These are phyloP conservation scores for Parmelia sp. DNA, from an alignment of 495 filamentous ascomycete genomes.

Conservation along the genomic window DNA sequence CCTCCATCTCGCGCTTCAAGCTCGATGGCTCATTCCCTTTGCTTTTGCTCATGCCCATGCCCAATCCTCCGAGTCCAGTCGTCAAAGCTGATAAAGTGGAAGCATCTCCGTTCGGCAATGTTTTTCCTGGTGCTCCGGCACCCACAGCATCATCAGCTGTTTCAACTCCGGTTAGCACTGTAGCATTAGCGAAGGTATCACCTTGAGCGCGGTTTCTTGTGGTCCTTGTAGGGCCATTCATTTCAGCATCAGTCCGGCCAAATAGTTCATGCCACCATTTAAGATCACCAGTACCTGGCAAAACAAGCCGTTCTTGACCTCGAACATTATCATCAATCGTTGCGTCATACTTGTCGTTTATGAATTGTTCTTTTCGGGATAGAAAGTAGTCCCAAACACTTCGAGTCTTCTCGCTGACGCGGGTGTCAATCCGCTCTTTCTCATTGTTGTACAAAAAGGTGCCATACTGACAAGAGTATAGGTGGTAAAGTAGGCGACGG, in stretches of 20 bases:
- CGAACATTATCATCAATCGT: slow-evolving; percentile 68
- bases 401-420: slow-evolving; percentile 64
- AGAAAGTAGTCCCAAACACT: slow-evolving; percentile 97
- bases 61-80: slow-evolving; percentile 39
- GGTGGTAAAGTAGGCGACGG: slow-evolving; percentile 82
- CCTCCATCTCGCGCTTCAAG: slow-evolving; percentile 36
- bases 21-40: slow-evolving; percentile 26
- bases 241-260: slow-evolving; percentile 77
- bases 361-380: slow-evolving; percentile 66
- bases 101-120: slow-evolving; percentile 28
- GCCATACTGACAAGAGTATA: slow-evolving; percentile 94
- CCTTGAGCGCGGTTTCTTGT: neutral
- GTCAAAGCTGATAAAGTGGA: slow-evolving; percentile 36
- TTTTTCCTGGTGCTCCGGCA: slow-evolving; percentile 27
- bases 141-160: slow-evolving; percentile 36
- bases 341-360: slow-evolving; percentile 71
- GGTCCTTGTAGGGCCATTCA: slow-evolving; percentile 60
- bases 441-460: slow-evolving; percentile 96
- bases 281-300: slow-evolving; percentile 61
- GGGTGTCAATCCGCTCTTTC: slow-evolving; percentile 73
- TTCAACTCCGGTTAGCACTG: slow-evolving; percentile 45
- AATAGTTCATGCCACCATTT: slow-evolving; percentile 93
- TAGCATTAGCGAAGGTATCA: slow-evolving; percentile 17
- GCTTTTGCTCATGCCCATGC: slow-evolving; percentile 33
- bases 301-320: slow-evolving; percentile 75